phyloP scores from a whole-genome alignment of 768 basidiomycete species.

The Calvatia gigantea region DNA sequence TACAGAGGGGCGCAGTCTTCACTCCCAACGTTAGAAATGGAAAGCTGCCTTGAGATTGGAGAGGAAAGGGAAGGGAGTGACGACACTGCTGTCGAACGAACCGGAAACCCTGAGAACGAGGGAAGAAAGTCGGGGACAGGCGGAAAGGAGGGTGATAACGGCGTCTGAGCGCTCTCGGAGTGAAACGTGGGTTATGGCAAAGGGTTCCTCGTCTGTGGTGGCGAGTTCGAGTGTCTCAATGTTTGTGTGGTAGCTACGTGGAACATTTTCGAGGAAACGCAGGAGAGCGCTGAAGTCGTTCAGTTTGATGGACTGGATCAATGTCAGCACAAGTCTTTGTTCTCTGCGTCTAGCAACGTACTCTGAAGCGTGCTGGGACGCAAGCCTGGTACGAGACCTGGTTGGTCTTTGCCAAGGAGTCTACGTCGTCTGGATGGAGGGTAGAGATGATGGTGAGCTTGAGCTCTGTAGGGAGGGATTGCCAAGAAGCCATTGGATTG shows the following conservation, averaged over 20 bases:
- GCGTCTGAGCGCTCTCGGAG: constrained; percentile 37
- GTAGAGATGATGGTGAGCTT: constrained; percentile 52
- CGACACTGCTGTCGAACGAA: constrained; percentile 44
- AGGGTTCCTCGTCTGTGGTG: constrained; percentile 23
- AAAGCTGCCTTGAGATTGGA: constrained; percentile 39
- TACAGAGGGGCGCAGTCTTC: constrained; percentile 43
- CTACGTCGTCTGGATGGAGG: constrained; percentile 42
- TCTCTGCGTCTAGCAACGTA: constrained; percentile 23
- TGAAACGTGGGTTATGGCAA: constrained; percentile 19
- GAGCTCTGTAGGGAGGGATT: constrained; percentile 61
- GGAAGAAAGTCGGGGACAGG: constrained; percentile 43
- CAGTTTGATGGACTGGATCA: constrained; percentile 46
- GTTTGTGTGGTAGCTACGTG: constrained; percentile 45
- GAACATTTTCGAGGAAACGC: constrained; percentile 55
- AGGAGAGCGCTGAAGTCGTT: constrained; percentile 40
- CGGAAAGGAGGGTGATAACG: constrained; percentile 46
- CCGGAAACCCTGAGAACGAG: constrained; percentile 47
- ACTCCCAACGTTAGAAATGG: constrained; percentile 43
- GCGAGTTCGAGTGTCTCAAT: constrained; percentile 53
- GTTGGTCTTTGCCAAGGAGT: constrained; percentile 47
- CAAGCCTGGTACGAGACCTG: constrained; percentile 49
- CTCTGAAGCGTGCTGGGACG: constrained; percentile 58
- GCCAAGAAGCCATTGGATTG: constrained; percentile 38
- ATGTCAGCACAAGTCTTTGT: constrained; percentile 11
- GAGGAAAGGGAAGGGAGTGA: constrained; percentile 45